phyloP scores from a whole-genome alignment of 225 moss, liverwort and hornwort species.

The Lunularia cruciata region DNA sequence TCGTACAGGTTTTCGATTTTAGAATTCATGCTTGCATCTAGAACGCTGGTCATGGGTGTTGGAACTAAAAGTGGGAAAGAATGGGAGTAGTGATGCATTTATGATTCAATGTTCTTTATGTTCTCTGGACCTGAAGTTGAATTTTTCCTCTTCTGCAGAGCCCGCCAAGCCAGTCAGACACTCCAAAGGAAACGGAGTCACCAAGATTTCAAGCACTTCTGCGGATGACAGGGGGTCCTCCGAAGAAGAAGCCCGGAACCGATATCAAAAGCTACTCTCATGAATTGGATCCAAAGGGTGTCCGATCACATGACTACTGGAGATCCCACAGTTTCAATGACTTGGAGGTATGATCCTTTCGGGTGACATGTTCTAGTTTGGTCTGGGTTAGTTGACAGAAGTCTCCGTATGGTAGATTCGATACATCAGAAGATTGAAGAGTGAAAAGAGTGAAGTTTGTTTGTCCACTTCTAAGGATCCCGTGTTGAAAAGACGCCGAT shows the following conservation, averaged over 20 bases:
- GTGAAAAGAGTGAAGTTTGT: too few species aligned
- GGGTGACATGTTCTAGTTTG: too few species aligned
- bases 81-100: too few species aligned
- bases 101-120: too few species aligned
- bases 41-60: too few species aligned
- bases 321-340: conserved; percentile 88
- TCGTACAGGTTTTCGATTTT: neutral
- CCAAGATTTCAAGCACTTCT: conserved; percentile 97
- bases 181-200: conserved; percentile 94
- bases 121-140: neutral
- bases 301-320: conserved; percentile 83
- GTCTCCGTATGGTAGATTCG: too few species aligned
- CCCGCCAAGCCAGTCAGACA: conserved; percentile 69
- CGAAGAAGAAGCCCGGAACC: conserved; percentile 72
- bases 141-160: conserved; percentile 45
- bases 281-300: conserved; percentile 92
- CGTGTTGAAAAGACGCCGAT: too few species aligned
- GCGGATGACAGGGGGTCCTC: conserved; percentile 73
- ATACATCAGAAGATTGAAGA: too few species aligned
- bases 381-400: too few species aligned
- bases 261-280: conserved; percentile 99
- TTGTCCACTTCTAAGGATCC: too few species aligned
- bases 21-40: too few species aligned
- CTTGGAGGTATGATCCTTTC: conserved; percentile 61
- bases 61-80: too few species aligned